A percentile compares a stretch with the other conserved stretches of the same genome.
phyloP scores from a whole-genome alignment of 2,329 filamentous ascomycete species.

The Fusarium penzigii region DNA sequence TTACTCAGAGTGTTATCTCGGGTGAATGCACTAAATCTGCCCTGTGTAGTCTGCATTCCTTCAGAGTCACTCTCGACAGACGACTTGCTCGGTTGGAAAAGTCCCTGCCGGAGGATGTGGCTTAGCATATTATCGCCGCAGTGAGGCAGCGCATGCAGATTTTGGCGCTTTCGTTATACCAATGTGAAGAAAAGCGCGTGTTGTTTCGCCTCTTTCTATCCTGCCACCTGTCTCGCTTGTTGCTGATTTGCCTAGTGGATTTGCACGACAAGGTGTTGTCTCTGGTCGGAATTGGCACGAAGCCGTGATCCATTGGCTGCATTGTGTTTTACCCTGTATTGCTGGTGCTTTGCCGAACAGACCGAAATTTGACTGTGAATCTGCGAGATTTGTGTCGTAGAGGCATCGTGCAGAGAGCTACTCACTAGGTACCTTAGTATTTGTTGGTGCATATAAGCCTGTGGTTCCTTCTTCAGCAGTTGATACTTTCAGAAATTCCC shows the following conservation, averaged over 20 bases:
- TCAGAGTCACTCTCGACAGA: neutral
- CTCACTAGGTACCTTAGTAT: no score
- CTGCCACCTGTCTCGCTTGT: neutral
- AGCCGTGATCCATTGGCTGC: neutral
- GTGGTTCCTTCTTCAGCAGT: no score
- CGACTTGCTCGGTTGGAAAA: constrained; percentile 8
- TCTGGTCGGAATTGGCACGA: neutral
- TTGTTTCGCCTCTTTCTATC: neutral
- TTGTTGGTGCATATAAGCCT: no score
- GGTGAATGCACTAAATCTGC: constrained; percentile 9
- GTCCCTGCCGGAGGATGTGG: constrained; percentile 16
- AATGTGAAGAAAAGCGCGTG: neutral
- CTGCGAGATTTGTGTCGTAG: neutral
- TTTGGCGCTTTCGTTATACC: neutral
- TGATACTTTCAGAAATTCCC: no score
- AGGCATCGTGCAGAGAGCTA: no score
- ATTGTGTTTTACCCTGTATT: neutral
- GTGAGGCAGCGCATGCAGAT: neutral
- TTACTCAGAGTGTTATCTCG: no score
- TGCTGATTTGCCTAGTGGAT: neutral
- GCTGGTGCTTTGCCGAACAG: neutral
- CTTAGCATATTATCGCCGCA: constrained; percentile 6
- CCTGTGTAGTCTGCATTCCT: neutral
- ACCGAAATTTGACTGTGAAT: neutral
- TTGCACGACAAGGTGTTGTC: neutral